Evolutionary conservation across 139 green algal genomes (phyloP).

Genomic region (Haematococcus sp.): DNA sequence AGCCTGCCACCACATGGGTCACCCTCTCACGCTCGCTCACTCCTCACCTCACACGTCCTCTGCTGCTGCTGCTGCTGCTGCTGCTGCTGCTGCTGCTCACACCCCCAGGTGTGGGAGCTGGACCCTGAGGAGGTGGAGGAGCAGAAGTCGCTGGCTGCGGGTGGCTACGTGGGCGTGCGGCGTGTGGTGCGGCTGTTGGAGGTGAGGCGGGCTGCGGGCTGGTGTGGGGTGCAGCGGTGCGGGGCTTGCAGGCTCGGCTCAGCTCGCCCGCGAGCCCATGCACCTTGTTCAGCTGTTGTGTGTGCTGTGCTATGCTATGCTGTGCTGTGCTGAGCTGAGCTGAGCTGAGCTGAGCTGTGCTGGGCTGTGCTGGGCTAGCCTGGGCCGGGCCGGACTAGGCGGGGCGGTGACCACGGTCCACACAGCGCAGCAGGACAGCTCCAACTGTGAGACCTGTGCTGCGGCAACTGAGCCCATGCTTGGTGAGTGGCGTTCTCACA

Average conservation of each 20-base stretch:
- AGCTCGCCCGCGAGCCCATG: background rate
- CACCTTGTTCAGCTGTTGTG: background rate
- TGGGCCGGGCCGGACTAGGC: too few species aligned
- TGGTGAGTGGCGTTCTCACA: too few species aligned
- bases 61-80: background rate
- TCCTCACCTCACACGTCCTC: background rate
- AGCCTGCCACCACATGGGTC: too few species aligned
- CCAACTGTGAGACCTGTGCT: too few species aligned
- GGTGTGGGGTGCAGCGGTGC: background rate
- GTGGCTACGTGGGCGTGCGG: slow-evolving; percentile 82
- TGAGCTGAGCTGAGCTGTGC: too few species aligned
- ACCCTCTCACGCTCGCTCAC: background rate
- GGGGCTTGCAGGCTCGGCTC: background rate
- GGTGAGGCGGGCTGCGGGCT: slow-evolving; percentile 18
- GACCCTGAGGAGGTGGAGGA: slow-evolving; percentile 42
- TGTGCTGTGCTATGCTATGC: background rate
- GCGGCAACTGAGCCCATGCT: too few species aligned
- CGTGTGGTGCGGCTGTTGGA: slow-evolving; percentile 75
- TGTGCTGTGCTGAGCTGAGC: background rate
- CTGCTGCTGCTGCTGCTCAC: background rate
- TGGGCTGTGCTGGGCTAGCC: too few species aligned
- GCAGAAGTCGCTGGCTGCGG: slow-evolving; percentile 54
- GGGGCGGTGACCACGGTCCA: too few species aligned
- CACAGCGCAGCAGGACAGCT: too few species aligned
- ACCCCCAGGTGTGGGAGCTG: slow-evolving; percentile 31